Base-by-base conservation (phyloP, 305 asterid genomes). In the Nicotiana rustica region DNA sequence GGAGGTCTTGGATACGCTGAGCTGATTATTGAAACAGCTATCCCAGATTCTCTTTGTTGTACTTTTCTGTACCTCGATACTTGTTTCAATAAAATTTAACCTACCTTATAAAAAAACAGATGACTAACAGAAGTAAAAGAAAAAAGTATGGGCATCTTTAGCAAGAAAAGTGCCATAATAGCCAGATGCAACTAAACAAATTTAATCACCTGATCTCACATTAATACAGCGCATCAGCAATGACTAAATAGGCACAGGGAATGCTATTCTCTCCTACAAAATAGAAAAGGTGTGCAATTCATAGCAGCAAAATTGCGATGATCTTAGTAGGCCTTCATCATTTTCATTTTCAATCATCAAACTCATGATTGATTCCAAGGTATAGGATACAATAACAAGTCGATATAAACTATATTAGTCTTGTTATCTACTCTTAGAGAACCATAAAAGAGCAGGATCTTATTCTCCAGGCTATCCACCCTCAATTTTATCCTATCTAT, bases 101-200 rank as follows among this genome's bases (percentile, higher is more conserved):
- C 52, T 8, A 44, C 13, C 52, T 44, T 44, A 44, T 44, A 9
- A 44, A 44, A 38, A 2, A 44, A 44, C 79, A 49, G 44, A 21
- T 17, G 31, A 76, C 66, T 8, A 76, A 76, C n/a, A 76, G 31
- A 76, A 29, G 31, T 76, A 76, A 31, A 76, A 55, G 31, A 76
- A 76, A 56, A 5, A 76, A 0, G 8, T 44, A 76, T 15, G 10
- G 80, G 41, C 31, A 75, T 8, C 29, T 52, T 75, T 52, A 75
- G 47, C 47, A 52, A 41, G 47, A 75, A 75, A 52, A 75, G 80
- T 15, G 80, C 29, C 18, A 69, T 56, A 18, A 70, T 56, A 18
- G n/a, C 59, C 78, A 73, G 62, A 49, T 47, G 79, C 62, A 73
- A 73, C 79, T 21, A 47, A 21, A 3, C 79, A 73, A 73, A 49